Evolutionary conservation across 1,284 basidiomycete species (phyloP).

Genomic region (Earliella scabrosa): DNA sequence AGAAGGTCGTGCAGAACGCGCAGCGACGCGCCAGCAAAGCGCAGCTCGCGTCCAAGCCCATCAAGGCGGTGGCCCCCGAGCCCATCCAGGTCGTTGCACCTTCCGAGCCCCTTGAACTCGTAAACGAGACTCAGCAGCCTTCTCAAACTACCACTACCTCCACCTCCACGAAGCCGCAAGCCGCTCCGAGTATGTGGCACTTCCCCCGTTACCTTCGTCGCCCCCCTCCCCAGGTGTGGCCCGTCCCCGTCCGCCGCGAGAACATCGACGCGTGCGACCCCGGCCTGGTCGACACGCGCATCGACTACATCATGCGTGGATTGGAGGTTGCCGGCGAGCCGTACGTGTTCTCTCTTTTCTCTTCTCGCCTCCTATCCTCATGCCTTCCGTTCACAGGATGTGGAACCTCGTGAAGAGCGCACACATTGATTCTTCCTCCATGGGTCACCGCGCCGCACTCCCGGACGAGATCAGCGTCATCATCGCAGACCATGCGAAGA

Average conservation of each 20-base stretch:
- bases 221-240: slow-evolving; percentile 29
- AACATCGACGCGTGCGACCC: slow-evolving; percentile 37
- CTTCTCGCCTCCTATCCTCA: neutral
- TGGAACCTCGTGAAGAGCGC: slow-evolving; percentile 19
- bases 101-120: slow-evolving; percentile 1
- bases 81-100: slow-evolving; percentile 3
- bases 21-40: slow-evolving; percentile 21
- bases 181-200: slow-evolving; percentile 20
- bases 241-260: slow-evolving; percentile 30
- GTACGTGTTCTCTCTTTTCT: slow-evolving; percentile 32
- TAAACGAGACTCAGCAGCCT: neutral
- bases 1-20: slow-evolving; percentile 19
- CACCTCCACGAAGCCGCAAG: neutral
- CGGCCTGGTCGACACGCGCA: slow-evolving; percentile 35
- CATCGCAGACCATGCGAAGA: slow-evolving; percentile 24
- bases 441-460: slow-evolving; percentile 22
- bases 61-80: neutral
- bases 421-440: slow-evolving; percentile 11
- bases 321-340: slow-evolving; percentile 33
- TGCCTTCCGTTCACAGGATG: slow-evolving; percentile 15
- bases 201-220: slow-evolving; percentile 41
- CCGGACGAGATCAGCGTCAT: slow-evolving; percentile 29
- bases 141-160: neutral
- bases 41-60: neutral
- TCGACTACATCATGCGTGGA: slow-evolving; percentile 41